These are phyloP conservation scores for Ganoderma sinense DNA, from an alignment of 1,284 basidiomycete genomes.

Conservation along the genomic window DNA sequence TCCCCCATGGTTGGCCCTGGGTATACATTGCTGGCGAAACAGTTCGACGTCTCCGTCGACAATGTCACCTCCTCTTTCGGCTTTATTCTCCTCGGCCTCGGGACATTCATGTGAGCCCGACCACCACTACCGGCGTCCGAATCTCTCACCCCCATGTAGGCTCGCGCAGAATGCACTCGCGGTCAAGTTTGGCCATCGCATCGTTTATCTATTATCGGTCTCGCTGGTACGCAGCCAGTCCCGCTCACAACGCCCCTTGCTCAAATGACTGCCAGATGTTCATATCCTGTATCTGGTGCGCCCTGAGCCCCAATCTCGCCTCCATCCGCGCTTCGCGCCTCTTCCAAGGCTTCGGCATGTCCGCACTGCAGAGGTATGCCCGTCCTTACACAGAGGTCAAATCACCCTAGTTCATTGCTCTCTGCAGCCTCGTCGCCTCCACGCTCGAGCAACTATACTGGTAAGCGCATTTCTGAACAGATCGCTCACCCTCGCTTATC, in stretches of 20 bases:
- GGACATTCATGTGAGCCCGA: slow-evolving; percentile 46
- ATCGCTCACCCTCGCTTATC: not conserved
- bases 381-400: too few relatives aligned
- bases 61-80: slow-evolving; percentile 50
- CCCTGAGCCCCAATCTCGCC: slow-evolving; percentile 47
- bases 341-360: slow-evolving; percentile 56
- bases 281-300: slow-evolving; percentile 54
- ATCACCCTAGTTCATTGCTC: not conserved
- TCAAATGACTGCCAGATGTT: slow-evolving; percentile 44
- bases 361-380: slow-evolving; percentile 48
- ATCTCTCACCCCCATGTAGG: slow-evolving; percentile 35
- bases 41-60: slow-evolving; percentile 50
- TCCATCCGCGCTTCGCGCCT: slow-evolving; percentile 51
- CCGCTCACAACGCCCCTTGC: not conserved
- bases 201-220: slow-evolving; percentile 51
- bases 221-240: slow-evolving; percentile 40
- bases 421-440: slow-evolving; percentile 46
- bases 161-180: slow-evolving; percentile 49
- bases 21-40: slow-evolving; percentile 47
- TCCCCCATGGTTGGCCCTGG: slow-evolving; percentile 53
- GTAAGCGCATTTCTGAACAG: slow-evolving; percentile 31
- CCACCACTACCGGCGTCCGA: not conserved
- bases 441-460: slow-evolving; percentile 54
- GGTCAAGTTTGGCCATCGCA: slow-evolving; percentile 53
- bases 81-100: slow-evolving; percentile 47